Evolutionary conservation across 768 basidiomycete genomes (phyloP).

Genomic region (Aureoboletus auriporus): DNA sequence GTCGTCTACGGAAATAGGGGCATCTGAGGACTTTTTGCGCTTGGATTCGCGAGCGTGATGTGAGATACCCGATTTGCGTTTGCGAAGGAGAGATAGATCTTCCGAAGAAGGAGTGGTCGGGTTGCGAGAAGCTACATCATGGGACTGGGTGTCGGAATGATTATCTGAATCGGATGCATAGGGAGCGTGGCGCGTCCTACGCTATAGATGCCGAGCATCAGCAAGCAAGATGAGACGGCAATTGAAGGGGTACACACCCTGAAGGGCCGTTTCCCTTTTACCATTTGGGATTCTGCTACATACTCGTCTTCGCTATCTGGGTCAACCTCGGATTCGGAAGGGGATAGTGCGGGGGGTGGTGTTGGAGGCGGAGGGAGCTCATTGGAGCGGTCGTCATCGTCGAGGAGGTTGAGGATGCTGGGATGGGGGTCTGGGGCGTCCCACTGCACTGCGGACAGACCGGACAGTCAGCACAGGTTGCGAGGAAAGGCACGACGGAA

Average conservation of each 20-base stretch:
- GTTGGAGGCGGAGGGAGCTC: constrained; percentile 13
- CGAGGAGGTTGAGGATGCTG: constrained; percentile 28
- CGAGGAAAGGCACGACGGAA: constrained; percentile 9
- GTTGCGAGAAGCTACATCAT: constrained; percentile 12
- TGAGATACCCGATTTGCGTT: constrained; percentile 51
- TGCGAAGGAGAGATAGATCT: constrained; percentile 28
- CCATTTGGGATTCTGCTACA: constrained; percentile 41
- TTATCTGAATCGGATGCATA: constrained; percentile 41
- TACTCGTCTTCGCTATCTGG: constrained; percentile 71
- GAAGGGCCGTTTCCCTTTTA: constrained; percentile 30
- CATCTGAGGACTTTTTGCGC: constrained; percentile 46
- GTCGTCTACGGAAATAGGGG: constrained; percentile 40
- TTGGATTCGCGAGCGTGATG: constrained; percentile 37
- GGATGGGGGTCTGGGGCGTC: constrained; percentile 62
- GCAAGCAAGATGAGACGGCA: constrained; percentile 8
- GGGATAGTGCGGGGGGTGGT: constrained; percentile 30
- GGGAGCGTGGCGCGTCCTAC: constrained; percentile 38
- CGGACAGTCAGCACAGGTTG: constrained; percentile 27
- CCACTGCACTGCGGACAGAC: constrained; percentile 58
- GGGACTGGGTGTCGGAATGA: constrained; percentile 31
- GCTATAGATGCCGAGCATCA: constrained; percentile 33
- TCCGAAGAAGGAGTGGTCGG: background rate
- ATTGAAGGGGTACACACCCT: constrained; percentile 40
- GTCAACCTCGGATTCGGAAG: constrained; percentile 48
- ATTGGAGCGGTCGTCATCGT: constrained; percentile 20